A percentile compares a stretch with the other conserved stretches of the same genome.
Evolutionary conservation across 345 rosid species (phyloP).

Genomic region (Pistacia atlantica): DNA sequence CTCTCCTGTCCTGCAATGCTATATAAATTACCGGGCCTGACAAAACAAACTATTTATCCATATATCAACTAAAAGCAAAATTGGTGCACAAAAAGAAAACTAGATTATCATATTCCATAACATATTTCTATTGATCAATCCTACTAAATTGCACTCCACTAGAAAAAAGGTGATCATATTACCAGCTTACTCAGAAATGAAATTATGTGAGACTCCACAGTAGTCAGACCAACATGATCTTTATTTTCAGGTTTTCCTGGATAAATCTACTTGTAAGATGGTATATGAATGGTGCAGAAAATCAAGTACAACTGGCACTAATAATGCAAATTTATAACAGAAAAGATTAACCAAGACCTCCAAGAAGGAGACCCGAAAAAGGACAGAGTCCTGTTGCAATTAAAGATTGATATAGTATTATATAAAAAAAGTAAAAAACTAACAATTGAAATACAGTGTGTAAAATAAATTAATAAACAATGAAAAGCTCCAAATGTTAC

Average conservation of each 20-base stretch:
- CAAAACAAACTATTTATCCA: too few species aligned
- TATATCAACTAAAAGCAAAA: too few species aligned
- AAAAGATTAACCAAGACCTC: constrained; percentile 1
- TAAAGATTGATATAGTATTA: not conserved
- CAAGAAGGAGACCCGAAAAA: not conserved
- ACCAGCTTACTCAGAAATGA: not conserved
- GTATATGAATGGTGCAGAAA: constrained; percentile 8
- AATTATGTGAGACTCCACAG: not conserved
- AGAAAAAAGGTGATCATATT: too few species aligned
- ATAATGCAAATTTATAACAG: constrained; percentile 2
- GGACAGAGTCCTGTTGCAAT: constrained; percentile 8
- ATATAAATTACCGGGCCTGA: too few species aligned
- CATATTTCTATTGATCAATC: too few species aligned
- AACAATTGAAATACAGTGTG: not conserved
- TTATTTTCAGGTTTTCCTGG: too few species aligned
- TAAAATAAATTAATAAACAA: not conserved
- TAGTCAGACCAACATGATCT: not conserved
- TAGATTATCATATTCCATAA: too few species aligned
- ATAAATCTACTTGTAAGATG: not conserved
- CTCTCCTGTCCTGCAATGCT: too few species aligned
- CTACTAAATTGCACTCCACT: too few species aligned
- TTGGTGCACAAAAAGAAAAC: too few species aligned
- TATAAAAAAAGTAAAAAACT: too few species aligned
- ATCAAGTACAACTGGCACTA: not conserved
- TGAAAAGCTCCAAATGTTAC: constrained; percentile 38